Base-by-base conservation (phyloP, 2,329 filamentous ascomycete genomes). In the Fusarium brevicatenulatum region DNA sequence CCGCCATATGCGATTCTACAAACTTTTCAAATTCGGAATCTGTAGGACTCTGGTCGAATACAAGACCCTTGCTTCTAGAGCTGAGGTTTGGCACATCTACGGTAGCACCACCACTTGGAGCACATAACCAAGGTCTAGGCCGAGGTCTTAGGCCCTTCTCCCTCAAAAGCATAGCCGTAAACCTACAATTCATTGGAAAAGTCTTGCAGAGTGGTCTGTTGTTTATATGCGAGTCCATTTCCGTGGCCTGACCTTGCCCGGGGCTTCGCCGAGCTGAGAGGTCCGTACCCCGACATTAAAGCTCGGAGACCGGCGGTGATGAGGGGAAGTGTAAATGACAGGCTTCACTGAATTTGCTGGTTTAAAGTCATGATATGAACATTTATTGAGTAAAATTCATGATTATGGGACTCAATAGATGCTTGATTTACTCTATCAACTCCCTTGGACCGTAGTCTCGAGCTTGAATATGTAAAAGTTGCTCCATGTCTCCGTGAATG, bases 291-390 rank as follows among this genome's bases (percentile, higher is more conserved):
- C 71, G 71, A 73, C 68, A 59, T 74, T 53, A 30, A 40, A 74
- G 58, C 72, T 74, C 72, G 72, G 72, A 74, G 72, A 74, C 72
- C 72, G 72, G 71, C 68, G 71, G 72, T 54, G 63, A 54, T 68
- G 65, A 67, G 71, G 68, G 56, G 70, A 66, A 57, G 43, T 47
- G 30, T 59, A 40, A 46, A 55, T 54, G 36, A 42, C 62, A 42
- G 39, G 36, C 43, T 54, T 30, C 30, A 49, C 32, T 28, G 53
- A 36, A 32, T 23, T 40, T n/a, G 36, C 50, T 56, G 43, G 36
- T 39, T 23, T 5, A 39, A 60, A 64, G 61, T 46, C 46, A 63
- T 70, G 66, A 66, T 58, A 40, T 11, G 28, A 37, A 46, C 30
- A 19, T 46, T 55, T 25, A 23, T 19, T 10, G 50, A 15, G 5